These are phyloP conservation scores for Cutaneotrichosporon cutaneum DNA, from an alignment of 1,284 basidiomycete species.

Conservation along the genomic window DNA sequence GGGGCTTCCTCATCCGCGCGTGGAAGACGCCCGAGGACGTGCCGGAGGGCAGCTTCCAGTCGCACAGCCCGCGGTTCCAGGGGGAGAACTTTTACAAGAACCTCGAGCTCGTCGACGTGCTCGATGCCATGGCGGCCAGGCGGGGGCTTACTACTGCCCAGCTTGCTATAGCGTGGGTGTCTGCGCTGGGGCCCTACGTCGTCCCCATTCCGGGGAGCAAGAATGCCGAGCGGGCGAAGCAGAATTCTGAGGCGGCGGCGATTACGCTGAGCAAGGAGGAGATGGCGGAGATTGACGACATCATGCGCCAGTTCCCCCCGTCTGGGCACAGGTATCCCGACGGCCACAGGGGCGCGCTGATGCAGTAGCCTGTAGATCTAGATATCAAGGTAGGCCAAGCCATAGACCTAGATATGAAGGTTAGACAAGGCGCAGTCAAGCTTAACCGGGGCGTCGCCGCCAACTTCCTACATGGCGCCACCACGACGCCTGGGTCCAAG, in stretches of 20 bases:
- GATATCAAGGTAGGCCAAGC: no score
- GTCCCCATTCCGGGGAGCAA: slow-evolving; percentile 62
- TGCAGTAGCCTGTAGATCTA: slow-evolving; percentile 9
- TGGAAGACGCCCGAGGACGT: slow-evolving; percentile 59
- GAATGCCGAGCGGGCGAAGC: slow-evolving; percentile 53
- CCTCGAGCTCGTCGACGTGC: slow-evolving; percentile 58
- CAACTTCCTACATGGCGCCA: no score
- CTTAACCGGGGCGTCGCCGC: background rate
- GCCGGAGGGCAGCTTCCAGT: slow-evolving; percentile 49
- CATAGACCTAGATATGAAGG: background rate
- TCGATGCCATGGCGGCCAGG: slow-evolving; percentile 56
- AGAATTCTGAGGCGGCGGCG: slow-evolving; percentile 56
- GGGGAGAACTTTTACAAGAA: slow-evolving; percentile 60
- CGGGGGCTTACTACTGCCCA: slow-evolving; percentile 61
- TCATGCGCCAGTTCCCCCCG: slow-evolving; percentile 44
- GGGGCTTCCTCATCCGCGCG: slow-evolving; percentile 61
- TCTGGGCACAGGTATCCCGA: slow-evolving; percentile 38
- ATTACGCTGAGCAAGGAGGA: slow-evolving; percentile 54
- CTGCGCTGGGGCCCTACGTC: slow-evolving; percentile 56
- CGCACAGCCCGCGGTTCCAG: slow-evolving; percentile 45
- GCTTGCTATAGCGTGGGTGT: slow-evolving; percentile 64
- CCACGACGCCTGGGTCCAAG: no score
- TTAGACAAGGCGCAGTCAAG: no score
- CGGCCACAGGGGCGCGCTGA: slow-evolving; percentile 15
- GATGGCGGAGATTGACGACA: slow-evolving; percentile 51